Evolutionary conservation across 2,329 filamentous ascomycete species (phyloP), one percentile per base, ranked within the genome.

Genomic region (Diaporthe sp.): DNA sequence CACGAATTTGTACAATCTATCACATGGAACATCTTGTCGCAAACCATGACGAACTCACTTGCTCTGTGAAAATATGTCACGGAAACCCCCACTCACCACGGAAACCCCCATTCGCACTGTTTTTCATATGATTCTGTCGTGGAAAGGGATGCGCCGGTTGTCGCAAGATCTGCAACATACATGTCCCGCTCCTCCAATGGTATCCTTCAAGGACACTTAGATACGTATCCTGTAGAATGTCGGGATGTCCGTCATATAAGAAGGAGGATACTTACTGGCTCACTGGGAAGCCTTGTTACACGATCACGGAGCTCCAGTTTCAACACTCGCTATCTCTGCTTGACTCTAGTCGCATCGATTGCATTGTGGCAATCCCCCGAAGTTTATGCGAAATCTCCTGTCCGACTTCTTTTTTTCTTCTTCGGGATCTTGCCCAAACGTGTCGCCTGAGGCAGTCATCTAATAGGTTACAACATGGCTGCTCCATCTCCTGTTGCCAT

Each of bases 401-500:
- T 55, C 53, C 1, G 6, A 55, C 20, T 39, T 10, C 4, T 34
- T 34, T 10, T 10, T 34, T 34, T n/a, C 22, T 10, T 31, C 31
- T 31, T 31, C 31, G 31, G 31, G 4, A 37, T 37, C 4, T 22
- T 34, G 9, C 13, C 34, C 37, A n/a, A 15, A 15, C 28, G 20
- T 8, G 10, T 42, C n/a, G 28, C 58, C 12, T 12, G n/a, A 25
- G 34, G 37, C 37, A 42, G 58, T 15, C 25, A 20, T 42, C 34
- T 12, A 4, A 39, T 25, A 42, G 31, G 9, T n/a, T 34, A 25
- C 47, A 68, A 10, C 22, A 68, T 68, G 63, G 13, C 63, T 39
- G 31, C 31, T 8, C 68, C 68, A 44, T 22, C 51, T 6, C 71
- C 71, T 13, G n/a, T 73, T 25, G 71, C 71, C 34, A 17, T 73